These are phyloP conservation scores for Porpolomopsis calyptriformis DNA, from an alignment of 768 basidiomycete species.

Conservation along the genomic window DNA sequence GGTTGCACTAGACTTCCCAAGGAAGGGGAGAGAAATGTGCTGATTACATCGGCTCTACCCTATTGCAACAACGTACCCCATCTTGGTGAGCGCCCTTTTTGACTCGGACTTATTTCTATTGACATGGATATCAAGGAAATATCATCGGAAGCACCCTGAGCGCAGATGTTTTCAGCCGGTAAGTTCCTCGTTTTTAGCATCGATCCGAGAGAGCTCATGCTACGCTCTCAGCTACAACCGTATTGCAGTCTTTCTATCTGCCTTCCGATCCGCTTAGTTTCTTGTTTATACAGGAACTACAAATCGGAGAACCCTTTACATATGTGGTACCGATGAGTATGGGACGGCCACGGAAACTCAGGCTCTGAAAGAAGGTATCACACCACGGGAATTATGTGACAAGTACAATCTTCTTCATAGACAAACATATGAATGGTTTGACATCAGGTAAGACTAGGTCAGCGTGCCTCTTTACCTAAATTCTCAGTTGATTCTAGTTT, in stretches of 20 bases:
- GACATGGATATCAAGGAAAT: constrained; percentile 41
- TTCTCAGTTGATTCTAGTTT: constrained; percentile 41
- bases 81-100: constrained; percentile 76
- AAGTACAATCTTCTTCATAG: constrained; percentile 84
- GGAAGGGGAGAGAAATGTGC: constrained; percentile 75
- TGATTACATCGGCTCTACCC: constrained; percentile 92
- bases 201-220: constrained; percentile 3
- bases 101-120: constrained; percentile 12
- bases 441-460: constrained; percentile 57
- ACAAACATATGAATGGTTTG: constrained; percentile 96
- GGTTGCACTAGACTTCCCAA: constrained; percentile 51
- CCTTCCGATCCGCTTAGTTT: background rate
- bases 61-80: constrained; percentile 98
- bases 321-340: constrained; percentile 98
- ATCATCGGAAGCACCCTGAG: constrained; percentile 94
- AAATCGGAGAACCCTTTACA: constrained; percentile 83
- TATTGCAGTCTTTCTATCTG: constrained; percentile 22
- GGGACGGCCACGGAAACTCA: constrained; percentile 99
- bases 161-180: constrained; percentile 95
- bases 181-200: constrained; percentile 22
- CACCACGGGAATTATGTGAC: constrained; percentile 74
- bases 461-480: background rate
- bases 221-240: constrained; percentile 44
- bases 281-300: constrained; percentile 41
- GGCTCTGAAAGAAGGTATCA: constrained; percentile 77